A percentile compares a stretch with the other conserved stretches of the same genome.
Evolutionary conservation across 2,329 filamentous ascomycete genomes (phyloP).

Genomic region (Paecilomyces variotii): DNA sequence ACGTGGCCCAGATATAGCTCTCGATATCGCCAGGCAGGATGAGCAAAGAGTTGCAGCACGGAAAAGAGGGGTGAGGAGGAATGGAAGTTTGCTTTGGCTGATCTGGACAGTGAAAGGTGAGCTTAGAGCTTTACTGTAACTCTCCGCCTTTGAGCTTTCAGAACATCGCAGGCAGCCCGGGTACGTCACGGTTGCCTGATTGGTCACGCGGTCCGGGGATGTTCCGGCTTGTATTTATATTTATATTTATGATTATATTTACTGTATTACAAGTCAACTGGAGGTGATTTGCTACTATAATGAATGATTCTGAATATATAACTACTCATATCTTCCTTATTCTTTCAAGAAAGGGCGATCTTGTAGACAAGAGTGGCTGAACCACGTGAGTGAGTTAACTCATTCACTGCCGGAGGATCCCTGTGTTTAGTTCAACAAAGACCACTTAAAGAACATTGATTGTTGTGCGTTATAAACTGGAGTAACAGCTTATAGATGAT

Average conservation of each 20-base stretch:
- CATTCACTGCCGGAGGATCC: neutral
- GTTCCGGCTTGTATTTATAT: conserved; percentile 6
- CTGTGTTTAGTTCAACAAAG: neutral
- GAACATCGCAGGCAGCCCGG: neutral
- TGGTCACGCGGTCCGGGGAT: conserved; percentile 25
- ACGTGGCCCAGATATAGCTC: conserved; percentile 2
- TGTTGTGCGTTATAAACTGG: too few relatives aligned
- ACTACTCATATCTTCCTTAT: neutral
- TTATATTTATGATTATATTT: neutral
- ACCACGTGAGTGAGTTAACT: neutral
- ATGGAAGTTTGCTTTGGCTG: neutral
- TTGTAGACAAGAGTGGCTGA: neutral
- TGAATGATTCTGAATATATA: neutral
- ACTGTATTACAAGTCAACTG: neutral
- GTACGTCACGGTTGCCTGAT: conserved; percentile 33
- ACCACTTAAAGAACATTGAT: too few relatives aligned
- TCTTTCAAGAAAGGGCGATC: neutral
- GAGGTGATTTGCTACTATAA: neutral
- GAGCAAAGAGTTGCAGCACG: conserved; percentile 8
- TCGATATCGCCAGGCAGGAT: conserved; percentile 9
- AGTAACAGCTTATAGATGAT: too few relatives aligned
- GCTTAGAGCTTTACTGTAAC: neutral
- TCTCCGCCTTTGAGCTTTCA: neutral
- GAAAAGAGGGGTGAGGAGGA: conserved; percentile 8
- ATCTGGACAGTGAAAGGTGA: neutral